phyloP scores from a whole-genome alignment of 2,329 filamentous ascomycete genomes.

The Diplodia seriata region DNA sequence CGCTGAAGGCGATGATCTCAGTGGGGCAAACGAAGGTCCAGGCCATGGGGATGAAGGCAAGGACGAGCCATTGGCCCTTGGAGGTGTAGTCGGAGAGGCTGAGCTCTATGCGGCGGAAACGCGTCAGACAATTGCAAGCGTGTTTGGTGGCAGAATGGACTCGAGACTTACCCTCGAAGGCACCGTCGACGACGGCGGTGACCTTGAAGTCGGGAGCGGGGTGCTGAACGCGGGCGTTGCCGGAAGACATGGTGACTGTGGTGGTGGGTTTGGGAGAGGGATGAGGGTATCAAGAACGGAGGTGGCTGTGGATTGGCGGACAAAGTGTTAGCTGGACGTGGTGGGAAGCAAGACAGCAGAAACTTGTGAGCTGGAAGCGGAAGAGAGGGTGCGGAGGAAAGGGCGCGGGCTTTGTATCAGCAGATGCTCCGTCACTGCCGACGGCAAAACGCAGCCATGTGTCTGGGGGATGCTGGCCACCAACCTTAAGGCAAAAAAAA shows the following conservation, averaged over 20 bases:
- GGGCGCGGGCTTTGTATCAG: slow-evolving; percentile 37
- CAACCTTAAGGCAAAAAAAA: slow-evolving; percentile 20
- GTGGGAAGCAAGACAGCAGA: slow-evolving; percentile 1
- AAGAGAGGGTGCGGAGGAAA: slow-evolving; percentile 14
- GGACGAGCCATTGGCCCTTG: slow-evolving; percentile 65
- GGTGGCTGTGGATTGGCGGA: slow-evolving; percentile 19
- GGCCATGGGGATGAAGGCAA: slow-evolving; percentile 72
- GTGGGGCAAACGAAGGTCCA: slow-evolving; percentile 73
- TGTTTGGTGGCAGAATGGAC: not conserved
- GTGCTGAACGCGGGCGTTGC: slow-evolving; percentile 50
- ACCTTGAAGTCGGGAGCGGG: slow-evolving; percentile 48
- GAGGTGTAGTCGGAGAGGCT: slow-evolving; percentile 49
- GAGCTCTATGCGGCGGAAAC: slow-evolving; percentile 40
- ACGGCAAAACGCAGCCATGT: slow-evolving; percentile 19
- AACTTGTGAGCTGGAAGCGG: slow-evolving; percentile 10
- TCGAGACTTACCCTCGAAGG: slow-evolving; percentile 47
- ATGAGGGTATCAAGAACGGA: slow-evolving; percentile 15
- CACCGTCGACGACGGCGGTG: slow-evolving; percentile 50
- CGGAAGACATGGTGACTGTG: slow-evolving; percentile 42
- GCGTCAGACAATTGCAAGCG: slow-evolving; percentile 13
- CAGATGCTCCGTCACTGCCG: slow-evolving; percentile 37
- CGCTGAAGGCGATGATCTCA: slow-evolving; percentile 70
- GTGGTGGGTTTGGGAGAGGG: not conserved
- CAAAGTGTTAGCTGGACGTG: slow-evolving; percentile 10
- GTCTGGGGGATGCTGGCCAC: slow-evolving; percentile 22